Evolutionary conservation across 495 filamentous ascomycete species (phyloP), one percentile per base, ranked within the genome.

Genomic region (Xylaria palmicola): DNA sequence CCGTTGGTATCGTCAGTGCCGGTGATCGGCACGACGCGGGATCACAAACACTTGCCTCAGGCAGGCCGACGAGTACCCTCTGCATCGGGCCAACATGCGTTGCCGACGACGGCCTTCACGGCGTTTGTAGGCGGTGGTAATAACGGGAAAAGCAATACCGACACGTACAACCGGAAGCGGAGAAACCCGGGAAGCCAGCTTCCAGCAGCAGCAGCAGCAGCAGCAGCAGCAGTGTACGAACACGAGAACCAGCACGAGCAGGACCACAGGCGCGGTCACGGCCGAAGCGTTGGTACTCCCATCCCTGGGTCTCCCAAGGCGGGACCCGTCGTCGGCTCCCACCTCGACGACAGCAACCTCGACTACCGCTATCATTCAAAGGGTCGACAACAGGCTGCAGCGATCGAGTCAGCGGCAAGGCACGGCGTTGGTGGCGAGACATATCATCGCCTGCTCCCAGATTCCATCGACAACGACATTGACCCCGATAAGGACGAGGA

Each of bases 281-380:
- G 29, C 40, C 32, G 51, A 30, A 27, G 24, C 24, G 12, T 5
- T 22, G 26, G 20, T 13, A 10, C 36, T 29, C 10, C 19, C 8
- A 27, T 43, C 24, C 26, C 37, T 19, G 52, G 20, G 7, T 37
- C 34, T 20, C 13, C 36, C 47, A 51, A 52, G 15, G 43, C 45
- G n/a, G 36, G n/a, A 13, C n/a, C 24, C 20, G 26, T 24, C 34
- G 48, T 53, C 37, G 36, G 48, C 49, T 36, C 30, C 32, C 47
- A 26, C 37, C 39, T 45, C 15, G 27, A 55, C 26, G 8, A 34
- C 4, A 22, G 26, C 37, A 48, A 55, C 40, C 19, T 45, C 48
- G 37, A 45, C 30, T 61, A 54, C 50, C 59, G 55, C 15, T 56
- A 55, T 49, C 49, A 32, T 24, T 51, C 48, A 34, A 49, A 45